phyloP scores from a whole-genome alignment of 306 rosid species.

The Heteromeles arbutifolia region DNA sequence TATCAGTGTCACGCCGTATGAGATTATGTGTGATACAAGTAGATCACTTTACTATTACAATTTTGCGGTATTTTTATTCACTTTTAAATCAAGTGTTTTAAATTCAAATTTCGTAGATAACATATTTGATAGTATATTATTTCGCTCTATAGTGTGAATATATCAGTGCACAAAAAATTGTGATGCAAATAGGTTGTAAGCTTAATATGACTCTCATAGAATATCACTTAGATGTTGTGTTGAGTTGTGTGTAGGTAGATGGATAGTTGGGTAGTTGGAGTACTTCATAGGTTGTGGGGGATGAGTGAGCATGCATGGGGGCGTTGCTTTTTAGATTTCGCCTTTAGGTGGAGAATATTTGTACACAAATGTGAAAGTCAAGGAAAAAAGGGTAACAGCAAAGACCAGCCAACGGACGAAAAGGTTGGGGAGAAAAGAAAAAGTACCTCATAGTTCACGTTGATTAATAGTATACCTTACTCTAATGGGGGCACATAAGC shows the following conservation, averaged over 20 bases:
- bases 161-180: not conserved
- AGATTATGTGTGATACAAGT: not conserved
- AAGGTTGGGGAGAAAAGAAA: not conserved
- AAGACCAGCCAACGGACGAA: not conserved
- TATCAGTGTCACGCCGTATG: too few species aligned
- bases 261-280: not conserved
- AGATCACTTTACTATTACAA: too few species aligned
- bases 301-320: not conserved
- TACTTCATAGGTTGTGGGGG: not conserved
- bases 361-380: not conserved
- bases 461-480: not conserved
- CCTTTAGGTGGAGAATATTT: slow-evolving; percentile 11
- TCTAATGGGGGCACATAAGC: not conserved
- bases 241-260: not conserved
- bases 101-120: too few species aligned
- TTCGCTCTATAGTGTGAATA: too few species aligned
- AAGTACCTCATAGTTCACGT: not conserved
- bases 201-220: not conserved
- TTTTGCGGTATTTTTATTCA: not conserved
- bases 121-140: not conserved
- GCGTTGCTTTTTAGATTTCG: not conserved
- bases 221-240: not conserved
- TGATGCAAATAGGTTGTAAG: not conserved
- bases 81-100: too few species aligned
- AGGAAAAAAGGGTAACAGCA: not conserved